phyloP scores from a whole-genome alignment of 108 stramenopile species.

The Nitzschia sp. region DNA sequence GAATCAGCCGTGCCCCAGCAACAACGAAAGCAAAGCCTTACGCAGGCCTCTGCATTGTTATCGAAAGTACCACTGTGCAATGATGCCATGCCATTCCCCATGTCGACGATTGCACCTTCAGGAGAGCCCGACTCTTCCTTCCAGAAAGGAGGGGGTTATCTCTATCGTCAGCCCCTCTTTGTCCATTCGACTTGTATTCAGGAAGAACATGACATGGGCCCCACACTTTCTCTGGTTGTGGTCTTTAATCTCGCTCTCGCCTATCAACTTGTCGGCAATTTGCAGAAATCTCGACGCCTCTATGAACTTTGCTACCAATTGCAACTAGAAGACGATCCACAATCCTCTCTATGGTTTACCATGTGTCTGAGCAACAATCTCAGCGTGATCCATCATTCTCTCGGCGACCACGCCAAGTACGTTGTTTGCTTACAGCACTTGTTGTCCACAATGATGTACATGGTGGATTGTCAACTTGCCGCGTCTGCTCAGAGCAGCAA shows the following conservation, averaged over 20 bases:
- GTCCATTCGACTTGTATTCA: constrained; percentile 9
- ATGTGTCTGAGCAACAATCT: constrained; percentile 23
- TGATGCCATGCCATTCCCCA: background rate
- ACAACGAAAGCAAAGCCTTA: background rate
- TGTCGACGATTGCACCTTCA: background rate
- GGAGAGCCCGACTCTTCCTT: background rate
- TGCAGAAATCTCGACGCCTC: constrained; percentile 11
- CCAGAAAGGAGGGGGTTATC: constrained; percentile 3
- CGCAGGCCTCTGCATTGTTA: background rate
- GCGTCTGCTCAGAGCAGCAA: background rate
- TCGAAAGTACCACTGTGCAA: too few species aligned
- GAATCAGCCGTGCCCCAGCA: background rate
- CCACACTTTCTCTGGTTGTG: constrained; percentile 13
- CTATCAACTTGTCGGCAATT: constrained; percentile 5
- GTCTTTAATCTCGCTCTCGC: constrained; percentile 33
- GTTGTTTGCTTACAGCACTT: constrained; percentile 10
- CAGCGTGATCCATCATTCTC: constrained; percentile 12
- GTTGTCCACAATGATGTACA: constrained; percentile 18
- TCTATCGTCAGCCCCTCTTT: constrained; percentile 17
- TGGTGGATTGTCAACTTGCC: constrained; percentile 4
- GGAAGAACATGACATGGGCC: constrained; percentile 24
- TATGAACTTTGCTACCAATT: constrained; percentile 31
- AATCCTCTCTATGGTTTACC: constrained; percentile 13
- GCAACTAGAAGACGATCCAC: background rate
- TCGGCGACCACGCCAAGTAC: constrained; percentile 2